phyloP scores from a whole-genome alignment of 2,329 filamentous ascomycete species.

The Pseudogymnoascus sp. region DNA sequence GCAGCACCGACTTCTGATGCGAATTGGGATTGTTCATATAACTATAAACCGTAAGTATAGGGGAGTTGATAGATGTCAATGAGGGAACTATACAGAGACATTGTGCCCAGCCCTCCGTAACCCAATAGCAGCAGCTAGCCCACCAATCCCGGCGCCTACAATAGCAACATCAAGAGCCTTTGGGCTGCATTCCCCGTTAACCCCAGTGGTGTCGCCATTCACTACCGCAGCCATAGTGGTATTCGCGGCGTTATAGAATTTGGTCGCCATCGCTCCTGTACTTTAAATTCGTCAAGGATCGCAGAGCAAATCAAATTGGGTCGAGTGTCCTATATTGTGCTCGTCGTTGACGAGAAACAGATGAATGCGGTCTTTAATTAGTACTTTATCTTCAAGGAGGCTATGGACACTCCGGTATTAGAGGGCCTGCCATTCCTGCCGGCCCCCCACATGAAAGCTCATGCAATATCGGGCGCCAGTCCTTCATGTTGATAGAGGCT shows the following conservation, averaged over 20 bases:
- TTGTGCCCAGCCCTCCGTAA: slow-evolving; percentile 17
- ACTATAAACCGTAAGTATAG: slow-evolving; percentile 24
- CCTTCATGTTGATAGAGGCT: not conserved
- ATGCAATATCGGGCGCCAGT: not conserved
- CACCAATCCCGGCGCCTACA: slow-evolving; percentile 39
- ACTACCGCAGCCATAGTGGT: not conserved
- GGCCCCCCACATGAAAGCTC: not conserved
- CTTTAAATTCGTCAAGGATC: not conserved
- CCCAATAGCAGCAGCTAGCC: slow-evolving; percentile 42
- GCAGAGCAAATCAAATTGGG: not conserved
- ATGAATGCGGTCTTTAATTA: not conserved
- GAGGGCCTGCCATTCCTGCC: not conserved
- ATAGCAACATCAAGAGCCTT: not conserved
- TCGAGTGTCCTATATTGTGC: not conserved
- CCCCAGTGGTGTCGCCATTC: not conserved
- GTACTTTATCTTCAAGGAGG: not conserved
- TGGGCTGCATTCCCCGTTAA: not conserved
- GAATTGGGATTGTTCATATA: slow-evolving; percentile 48
- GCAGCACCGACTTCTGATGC: slow-evolving; percentile 50
- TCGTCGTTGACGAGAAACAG: not conserved
- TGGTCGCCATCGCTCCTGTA: not conserved
- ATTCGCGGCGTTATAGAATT: not conserved
- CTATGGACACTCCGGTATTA: not conserved
- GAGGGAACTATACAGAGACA: slow-evolving; percentile 13
- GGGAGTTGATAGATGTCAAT: not conserved